Base-by-base conservation (phyloP, 192 early-diverging fungal genomes). In the Podila clonocystis region DNA sequence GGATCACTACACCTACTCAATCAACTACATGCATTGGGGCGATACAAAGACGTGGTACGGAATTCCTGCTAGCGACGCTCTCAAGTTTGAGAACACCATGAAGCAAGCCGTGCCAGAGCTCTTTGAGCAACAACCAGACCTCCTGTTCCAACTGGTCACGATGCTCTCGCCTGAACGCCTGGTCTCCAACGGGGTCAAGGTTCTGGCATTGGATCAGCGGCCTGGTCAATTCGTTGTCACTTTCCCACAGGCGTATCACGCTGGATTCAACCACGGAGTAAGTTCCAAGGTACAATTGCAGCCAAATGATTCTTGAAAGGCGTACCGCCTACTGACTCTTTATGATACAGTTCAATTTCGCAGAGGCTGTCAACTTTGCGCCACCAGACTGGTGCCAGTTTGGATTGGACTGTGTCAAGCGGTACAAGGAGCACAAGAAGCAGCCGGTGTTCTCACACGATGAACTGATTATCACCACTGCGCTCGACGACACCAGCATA, bases 21-120 rank as follows among this genome's bases (percentile, higher is more conserved):
- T 97, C 87, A 99, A 99, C 85, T 99, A 99, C 83, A 91, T 92
- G 86, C 97, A 98, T 74, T 93, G 90, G 90, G 97, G 97, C 13
- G 97, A 96, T 65, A 96, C 97, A 41, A 99, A 98, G 82, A 98
- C 97, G 0, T 99, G 97, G 97, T 99, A 99, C 79, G 95, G 95
- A 9, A 91, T 99, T 19, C 97, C 97, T 2, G 93, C 92, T 0
- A 82, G 87, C 9, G 87, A 93, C 63, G 95, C 96, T 0, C 86
- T 85, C 22, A 88, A 85, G 71, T 98, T 99, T 65, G 97, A 99
- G 80, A 87, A 89, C 2, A 88, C 91, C 1, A 96, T 97, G 91
- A 88, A 86, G 58, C 84, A 86, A 13, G 87, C 91, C 7, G 89
- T 95, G 15, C 95, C 96, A 3, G 94, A 97, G 76, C 85, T 98